Evolutionary conservation across 805 yeast genomes (phyloP).

Genomic region (Teunomyces barrocoloradensis): DNA sequence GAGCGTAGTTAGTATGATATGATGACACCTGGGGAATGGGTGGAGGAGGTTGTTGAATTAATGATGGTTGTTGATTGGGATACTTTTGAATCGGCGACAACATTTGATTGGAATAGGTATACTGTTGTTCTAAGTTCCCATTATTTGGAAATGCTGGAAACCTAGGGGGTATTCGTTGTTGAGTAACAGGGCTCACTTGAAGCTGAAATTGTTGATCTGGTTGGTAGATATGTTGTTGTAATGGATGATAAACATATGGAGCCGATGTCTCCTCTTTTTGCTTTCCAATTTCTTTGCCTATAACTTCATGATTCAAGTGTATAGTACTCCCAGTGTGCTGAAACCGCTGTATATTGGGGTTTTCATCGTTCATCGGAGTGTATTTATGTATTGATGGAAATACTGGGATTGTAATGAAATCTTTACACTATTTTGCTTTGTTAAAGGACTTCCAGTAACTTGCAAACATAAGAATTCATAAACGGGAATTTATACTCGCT

Average conservation of each 20-base stretch:
- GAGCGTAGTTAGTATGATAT: neutral
- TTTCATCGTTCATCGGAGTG: slow-evolving; percentile 2
- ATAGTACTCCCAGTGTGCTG: neutral
- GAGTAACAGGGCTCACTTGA: neutral
- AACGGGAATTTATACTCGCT: neutral
- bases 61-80: neutral
- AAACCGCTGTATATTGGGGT: slow-evolving; percentile 1
- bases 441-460: neutral
- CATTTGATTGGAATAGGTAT: slow-evolving; percentile 1
- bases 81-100: neutral
- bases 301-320: neutral
- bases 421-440: neutral
- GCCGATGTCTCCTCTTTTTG: neutral
- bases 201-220: neutral
- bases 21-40: neutral
- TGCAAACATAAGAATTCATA: slow-evolving; percentile 1
- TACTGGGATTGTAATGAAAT: neutral
- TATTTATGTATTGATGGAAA: neutral
- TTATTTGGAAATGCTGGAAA: neutral
- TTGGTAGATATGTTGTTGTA: neutral
- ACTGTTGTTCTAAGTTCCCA: neutral
- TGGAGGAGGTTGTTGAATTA: neutral
- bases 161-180: neutral
- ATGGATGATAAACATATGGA: neutral
- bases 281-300: neutral